These are phyloP conservation scores for Brassica cretica DNA, from an alignment of 345 rosid species.

Conservation along the genomic window DNA sequence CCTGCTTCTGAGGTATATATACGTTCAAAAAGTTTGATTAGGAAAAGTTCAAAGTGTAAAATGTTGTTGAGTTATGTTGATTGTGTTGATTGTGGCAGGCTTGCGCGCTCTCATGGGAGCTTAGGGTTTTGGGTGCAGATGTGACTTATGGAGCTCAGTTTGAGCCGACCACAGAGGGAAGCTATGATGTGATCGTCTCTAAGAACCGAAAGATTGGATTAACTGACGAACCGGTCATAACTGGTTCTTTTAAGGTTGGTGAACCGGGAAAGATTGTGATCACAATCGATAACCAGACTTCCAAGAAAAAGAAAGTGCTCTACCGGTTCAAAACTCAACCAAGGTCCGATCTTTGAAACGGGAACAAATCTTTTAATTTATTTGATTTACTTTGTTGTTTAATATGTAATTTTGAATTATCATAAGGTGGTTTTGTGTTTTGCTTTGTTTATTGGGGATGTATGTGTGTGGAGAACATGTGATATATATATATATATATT, in stretches of 20 bases:
- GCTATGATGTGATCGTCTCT: constrained; percentile 74
- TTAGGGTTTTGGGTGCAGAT: constrained; percentile 80
- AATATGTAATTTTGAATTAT: constrained; percentile 35
- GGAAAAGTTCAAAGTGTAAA: background rate
- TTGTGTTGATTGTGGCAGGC: constrained; percentile 45
- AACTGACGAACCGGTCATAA: constrained; percentile 62
- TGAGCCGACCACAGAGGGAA: constrained; percentile 58
- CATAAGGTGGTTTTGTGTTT: constrained; percentile 27
- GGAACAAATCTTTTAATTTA: background rate
- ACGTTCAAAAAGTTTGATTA: background rate
- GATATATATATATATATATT: constrained; percentile 12
- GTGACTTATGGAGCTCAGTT: constrained; percentile 83
- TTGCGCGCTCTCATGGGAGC: constrained; percentile 62
- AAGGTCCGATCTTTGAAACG: constrained; percentile 7
- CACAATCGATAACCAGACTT: constrained; percentile 67
- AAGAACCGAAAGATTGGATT: constrained; percentile 57
- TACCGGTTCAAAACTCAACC: constrained; percentile 82
- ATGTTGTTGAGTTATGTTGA: constrained; percentile 5
- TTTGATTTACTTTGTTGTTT: constrained; percentile 25
- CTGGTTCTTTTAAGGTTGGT: constrained; percentile 57
- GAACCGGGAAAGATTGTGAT: constrained; percentile 77
- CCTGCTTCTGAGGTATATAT: constrained; percentile 63
- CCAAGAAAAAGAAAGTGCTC: constrained; percentile 88
- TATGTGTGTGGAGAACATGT: constrained; percentile 34
- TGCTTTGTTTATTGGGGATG: constrained; percentile 28